Base-by-base conservation (phyloP, 225 moss, liverwort and hornwort species). In the Straminergon stramineum region DNA sequence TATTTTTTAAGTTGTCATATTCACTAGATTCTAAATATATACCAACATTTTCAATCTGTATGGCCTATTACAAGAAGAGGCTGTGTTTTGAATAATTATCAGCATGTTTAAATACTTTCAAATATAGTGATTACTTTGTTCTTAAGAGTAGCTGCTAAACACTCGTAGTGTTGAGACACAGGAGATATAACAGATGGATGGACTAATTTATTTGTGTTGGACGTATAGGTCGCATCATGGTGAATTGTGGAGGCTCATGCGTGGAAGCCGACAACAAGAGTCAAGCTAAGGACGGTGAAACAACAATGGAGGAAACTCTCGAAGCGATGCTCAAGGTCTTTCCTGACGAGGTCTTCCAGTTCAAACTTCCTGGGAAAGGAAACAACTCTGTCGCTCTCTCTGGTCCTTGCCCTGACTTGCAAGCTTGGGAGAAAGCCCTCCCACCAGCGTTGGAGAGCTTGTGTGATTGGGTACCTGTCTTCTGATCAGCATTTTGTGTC, bases 181-280 rank as follows among this genome's bases (percentile, higher is more conserved):
- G 22, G n/a, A 79, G 41, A 62, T 43, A 32, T 7, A 43, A 62
- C 43, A 80, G 28, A 80, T 39, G 39, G 79, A 53, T 75, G 61
- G 41, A 82, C 53, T 82, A 26, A 83, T 70, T n/a, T n/a, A 11
- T 43, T 53, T 53, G 67, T 76, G 83, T 58, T 69, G 57, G 68
- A 74, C 35, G 22, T 60, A 41, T 20, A 94, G 96, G 96, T 65
- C 96, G 95, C 85, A 92, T 97, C 28, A 96, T 97, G 93, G 96
- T 99, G 58, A 99, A 99, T 35, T 99, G 97, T 74, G 99, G 99
- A 90, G 99, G 99, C 43, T 95, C 94, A 3, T 99, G 97, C 71
- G 97, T 99, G 48, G 95, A 99, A 92, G 94, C 96, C 53, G 95
- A 89, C 37, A 92, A 91, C 58, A 86, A 71, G 75, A 91, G 86